Conservation (phyloP, 108 stramenopile genomes). For the Cyclotella baltica region DNA sequence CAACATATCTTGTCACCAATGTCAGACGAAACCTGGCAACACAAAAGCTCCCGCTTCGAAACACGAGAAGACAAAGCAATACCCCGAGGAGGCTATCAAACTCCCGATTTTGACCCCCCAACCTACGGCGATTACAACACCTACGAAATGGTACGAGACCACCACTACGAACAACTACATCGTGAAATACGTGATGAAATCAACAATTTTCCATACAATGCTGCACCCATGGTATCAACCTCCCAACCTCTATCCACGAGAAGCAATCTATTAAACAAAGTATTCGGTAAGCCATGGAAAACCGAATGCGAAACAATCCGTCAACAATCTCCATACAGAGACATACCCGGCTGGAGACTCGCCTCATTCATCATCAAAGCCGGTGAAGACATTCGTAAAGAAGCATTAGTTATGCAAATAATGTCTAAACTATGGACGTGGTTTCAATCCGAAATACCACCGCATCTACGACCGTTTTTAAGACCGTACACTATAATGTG, state of each 20-base stretch:
- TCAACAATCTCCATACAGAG: conserved; percentile 75
- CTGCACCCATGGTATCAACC: conserved; percentile 18
- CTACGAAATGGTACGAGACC: conserved; percentile 67
- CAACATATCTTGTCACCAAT: background rate
- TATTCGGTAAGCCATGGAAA: conserved; percentile 81
- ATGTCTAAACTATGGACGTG: conserved; percentile 78
- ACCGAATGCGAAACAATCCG: conserved; percentile 77
- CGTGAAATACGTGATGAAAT: conserved; percentile 58
- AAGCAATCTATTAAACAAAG: conserved; percentile 66
- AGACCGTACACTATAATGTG: conserved; percentile 93
- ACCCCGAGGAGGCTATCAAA: conserved; percentile 46
- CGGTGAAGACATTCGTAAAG: conserved; percentile 91
- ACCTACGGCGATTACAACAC: conserved; percentile 36
- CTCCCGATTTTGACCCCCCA: conserved; percentile 27
- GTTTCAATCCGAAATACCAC: conserved; percentile 82
- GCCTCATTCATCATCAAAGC: conserved; percentile 90
- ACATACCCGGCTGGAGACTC: conserved; percentile 82
- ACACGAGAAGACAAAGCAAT: conserved; percentile 33
- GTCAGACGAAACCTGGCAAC: conserved; percentile 16
- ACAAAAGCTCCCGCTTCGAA: background rate
- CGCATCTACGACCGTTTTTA: conserved; percentile 71
- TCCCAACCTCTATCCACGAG: conserved; percentile 35
- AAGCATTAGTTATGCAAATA: conserved; percentile 90
- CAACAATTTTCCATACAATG: conserved; percentile 12
- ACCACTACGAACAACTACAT: conserved; percentile 73